Evolutionary conservation across 106 monocot genomes (phyloP).

Genomic region (Dendrobium catenatum): DNA sequence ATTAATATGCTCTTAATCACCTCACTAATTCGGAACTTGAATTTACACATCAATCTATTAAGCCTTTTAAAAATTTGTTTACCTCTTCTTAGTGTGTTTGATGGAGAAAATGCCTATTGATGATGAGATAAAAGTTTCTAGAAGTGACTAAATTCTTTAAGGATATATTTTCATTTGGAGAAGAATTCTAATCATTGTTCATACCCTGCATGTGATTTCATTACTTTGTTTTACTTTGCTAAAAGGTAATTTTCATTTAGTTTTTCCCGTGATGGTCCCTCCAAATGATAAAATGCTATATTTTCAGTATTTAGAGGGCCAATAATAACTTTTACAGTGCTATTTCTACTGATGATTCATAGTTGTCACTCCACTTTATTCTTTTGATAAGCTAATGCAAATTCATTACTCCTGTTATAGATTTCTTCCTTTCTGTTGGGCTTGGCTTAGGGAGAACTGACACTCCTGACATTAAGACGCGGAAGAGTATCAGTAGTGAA

Average conservation of each 20-base stretch:
- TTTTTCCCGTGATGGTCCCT: not conserved
- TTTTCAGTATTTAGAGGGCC: not conserved
- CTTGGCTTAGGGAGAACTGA: slow-evolving; percentile 84
- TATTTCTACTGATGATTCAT: not conserved
- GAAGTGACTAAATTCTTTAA: not conserved
- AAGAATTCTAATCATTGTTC: not conserved
- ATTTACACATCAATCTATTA: not conserved
- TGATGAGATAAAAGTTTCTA: not conserved
- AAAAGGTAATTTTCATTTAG: not conserved
- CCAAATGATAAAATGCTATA: not conserved
- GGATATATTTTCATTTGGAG: not conserved
- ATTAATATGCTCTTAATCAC: too few species aligned
- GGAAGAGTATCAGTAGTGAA: slow-evolving; percentile 95
- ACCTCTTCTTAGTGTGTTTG: not conserved
- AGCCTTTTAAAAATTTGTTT: not conserved
- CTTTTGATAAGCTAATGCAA: slow-evolving; percentile 6
- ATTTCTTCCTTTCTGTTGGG: slow-evolving; percentile 90
- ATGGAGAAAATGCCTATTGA: not conserved
- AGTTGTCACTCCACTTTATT: not conserved
- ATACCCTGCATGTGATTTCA: not conserved
- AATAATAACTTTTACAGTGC: not conserved
- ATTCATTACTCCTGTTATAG: slow-evolving; percentile 33
- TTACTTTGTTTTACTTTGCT: not conserved
- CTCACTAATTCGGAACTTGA: not conserved
- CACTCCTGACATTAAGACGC: slow-evolving; percentile 48